Conservation (phyloP, 148 eudicot species). For the Amaranthus palmeri region DNA sequence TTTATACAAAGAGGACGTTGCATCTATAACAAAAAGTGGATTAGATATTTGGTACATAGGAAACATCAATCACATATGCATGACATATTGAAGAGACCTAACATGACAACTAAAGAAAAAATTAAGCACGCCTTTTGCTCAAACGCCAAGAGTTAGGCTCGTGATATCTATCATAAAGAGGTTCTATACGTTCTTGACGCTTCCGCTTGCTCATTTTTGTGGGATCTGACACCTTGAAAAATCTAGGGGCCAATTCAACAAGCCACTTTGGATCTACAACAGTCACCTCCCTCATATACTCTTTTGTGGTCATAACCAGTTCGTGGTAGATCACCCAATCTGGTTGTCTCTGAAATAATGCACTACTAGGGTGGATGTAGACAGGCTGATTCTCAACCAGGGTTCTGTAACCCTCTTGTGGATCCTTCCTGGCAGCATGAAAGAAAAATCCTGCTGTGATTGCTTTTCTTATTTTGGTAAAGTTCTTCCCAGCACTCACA, state of each 20-base stretch:
- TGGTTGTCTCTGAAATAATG: slow-evolving; percentile 89
- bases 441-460: slow-evolving; percentile 84
- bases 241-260: slow-evolving; percentile 84
- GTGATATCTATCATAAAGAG: slow-evolving; percentile 87
- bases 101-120: slow-evolving; percentile 6
- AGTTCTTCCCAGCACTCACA: slow-evolving; percentile 78
- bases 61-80: background rate
- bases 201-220: slow-evolving; percentile 93
- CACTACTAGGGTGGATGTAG: slow-evolving; percentile 92
- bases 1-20: background rate
- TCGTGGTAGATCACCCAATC: slow-evolving; percentile 98
- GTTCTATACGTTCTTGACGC: slow-evolving; percentile 93
- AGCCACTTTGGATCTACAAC: slow-evolving; percentile 88
- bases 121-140: slow-evolving; percentile 78
- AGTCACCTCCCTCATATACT: slow-evolving; percentile 93
- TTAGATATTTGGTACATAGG: background rate
- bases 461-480: slow-evolving; percentile 65
- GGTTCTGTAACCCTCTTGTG: slow-evolving; percentile 89
- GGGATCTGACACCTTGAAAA: slow-evolving; percentile 85
- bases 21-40: slow-evolving; percentile 2
- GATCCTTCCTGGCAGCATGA: slow-evolving; percentile 89
- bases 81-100: slow-evolving; percentile 4
- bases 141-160: slow-evolving; percentile 98
- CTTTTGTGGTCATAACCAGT: slow-evolving; percentile 95
- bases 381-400: slow-evolving; percentile 91